Conservation (phyloP, 2,329 filamentous ascomycete species). For the Epichloe hybrida region DNA sequence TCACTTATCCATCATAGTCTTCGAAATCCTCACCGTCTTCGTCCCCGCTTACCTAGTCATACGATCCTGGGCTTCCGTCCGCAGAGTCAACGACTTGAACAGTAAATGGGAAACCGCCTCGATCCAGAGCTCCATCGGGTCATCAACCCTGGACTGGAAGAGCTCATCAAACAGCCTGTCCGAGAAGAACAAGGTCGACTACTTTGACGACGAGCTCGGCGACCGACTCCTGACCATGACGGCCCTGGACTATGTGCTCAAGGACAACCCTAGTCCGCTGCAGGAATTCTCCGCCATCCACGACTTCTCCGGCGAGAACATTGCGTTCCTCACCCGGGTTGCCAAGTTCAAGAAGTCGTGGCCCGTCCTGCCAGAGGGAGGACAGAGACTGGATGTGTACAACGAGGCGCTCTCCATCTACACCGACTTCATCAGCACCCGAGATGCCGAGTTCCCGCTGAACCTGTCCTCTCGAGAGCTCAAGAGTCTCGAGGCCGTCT, state of each 20-base stretch:
- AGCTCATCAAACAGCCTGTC: background rate
- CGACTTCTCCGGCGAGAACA: slow-evolving; percentile 59
- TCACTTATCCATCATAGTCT: slow-evolving; percentile 42
- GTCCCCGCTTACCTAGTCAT: slow-evolving; percentile 45
- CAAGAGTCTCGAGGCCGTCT: slow-evolving; percentile 36
- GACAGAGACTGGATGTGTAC: slow-evolving; percentile 30
- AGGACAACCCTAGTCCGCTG: slow-evolving; percentile 42
- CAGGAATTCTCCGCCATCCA: slow-evolving; percentile 49
- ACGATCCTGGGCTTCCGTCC: slow-evolving; percentile 21
- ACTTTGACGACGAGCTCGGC: slow-evolving; percentile 9
- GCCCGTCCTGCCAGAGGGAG: slow-evolving; percentile 2
- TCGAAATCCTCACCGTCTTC: slow-evolving; percentile 48
- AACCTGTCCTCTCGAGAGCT: slow-evolving; percentile 45
- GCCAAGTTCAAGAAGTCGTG: slow-evolving; percentile 35
- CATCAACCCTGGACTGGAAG: slow-evolving; percentile 8
- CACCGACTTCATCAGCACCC: slow-evolving; percentile 41
- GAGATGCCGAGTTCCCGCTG: slow-evolving; percentile 48
- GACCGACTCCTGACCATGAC: slow-evolving; percentile 42
- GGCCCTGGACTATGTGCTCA: slow-evolving; percentile 46
- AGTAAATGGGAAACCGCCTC: slow-evolving; percentile 8
- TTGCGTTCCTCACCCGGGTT: slow-evolving; percentile 46
- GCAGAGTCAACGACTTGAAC: slow-evolving; percentile 12
- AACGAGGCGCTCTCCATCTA: slow-evolving; percentile 47
- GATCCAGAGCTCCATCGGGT: background rate
- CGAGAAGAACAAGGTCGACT: slow-evolving; percentile 4